phyloP scores from a whole-genome alignment of 148 eudicot genomes.

The Bassia scoparia region DNA sequence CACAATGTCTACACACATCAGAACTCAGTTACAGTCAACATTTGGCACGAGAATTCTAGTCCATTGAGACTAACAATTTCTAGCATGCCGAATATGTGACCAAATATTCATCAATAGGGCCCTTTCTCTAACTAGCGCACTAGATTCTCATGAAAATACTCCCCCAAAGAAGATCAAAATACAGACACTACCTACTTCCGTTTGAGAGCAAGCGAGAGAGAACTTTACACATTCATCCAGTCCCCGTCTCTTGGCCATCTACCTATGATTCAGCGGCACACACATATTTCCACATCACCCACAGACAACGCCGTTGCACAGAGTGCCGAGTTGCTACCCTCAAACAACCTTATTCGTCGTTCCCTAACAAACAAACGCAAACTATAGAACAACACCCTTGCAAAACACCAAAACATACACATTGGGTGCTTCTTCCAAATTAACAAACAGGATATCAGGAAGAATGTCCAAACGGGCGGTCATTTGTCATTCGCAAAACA shows the following conservation, averaged over 20 bases:
- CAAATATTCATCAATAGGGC: slow-evolving; percentile 3
- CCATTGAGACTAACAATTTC: not conserved
- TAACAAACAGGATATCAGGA: not conserved
- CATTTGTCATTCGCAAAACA: not conserved
- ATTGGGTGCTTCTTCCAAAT: not conserved
- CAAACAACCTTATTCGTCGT: not conserved
- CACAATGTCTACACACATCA: slow-evolving; percentile 24
- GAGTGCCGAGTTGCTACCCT: no score
- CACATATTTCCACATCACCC: no score
- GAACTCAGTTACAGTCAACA: slow-evolving; percentile 2
- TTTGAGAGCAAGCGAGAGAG: not conserved
- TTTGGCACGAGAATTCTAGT: slow-evolving; percentile 18
- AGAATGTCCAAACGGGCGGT: not conserved
- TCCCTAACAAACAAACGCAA: slow-evolving; percentile 12
- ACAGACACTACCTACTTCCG: not conserved
- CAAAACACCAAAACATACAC: not conserved
- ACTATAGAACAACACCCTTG: not conserved
- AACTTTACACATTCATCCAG: no score
- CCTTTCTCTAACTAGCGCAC: slow-evolving; percentile 27
- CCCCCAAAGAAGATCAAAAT: not conserved
- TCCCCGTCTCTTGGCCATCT: no score
- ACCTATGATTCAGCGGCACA: no score
- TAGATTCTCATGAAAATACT: slow-evolving; percentile 23
- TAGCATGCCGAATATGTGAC: slow-evolving; percentile 33
- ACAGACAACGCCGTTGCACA: no score